These are phyloP conservation scores for Nymphaea thermarum DNA, from an alignment of 164 flowering plant genomes.

Conservation along the genomic window DNA sequence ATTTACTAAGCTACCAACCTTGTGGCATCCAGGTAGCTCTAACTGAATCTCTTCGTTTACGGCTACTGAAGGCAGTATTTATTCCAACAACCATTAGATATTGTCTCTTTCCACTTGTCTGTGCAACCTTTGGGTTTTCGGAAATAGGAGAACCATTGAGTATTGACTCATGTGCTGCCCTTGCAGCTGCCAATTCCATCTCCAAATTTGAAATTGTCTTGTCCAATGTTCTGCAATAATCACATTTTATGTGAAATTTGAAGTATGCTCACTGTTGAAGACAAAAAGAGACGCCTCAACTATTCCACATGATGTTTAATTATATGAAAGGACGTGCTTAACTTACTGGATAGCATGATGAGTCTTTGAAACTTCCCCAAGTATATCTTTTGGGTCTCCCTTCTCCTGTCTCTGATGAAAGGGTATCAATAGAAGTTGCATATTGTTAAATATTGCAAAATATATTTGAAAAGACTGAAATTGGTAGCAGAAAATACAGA, in stretches of 20 bases:
- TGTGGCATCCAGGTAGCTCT: slow-evolving; percentile 87
- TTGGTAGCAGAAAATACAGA: background rate
- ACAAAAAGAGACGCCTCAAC: background rate
- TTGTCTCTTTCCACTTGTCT: slow-evolving; percentile 29
- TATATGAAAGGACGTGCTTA: background rate
- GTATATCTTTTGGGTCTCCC: slow-evolving; percentile 36
- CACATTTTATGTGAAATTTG: no score
- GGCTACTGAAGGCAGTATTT: slow-evolving; percentile 73
- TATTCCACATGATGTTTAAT: background rate
- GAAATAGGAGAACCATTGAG: slow-evolving; percentile 23
- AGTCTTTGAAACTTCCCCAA: slow-evolving; percentile 65
- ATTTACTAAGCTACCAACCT: slow-evolving; percentile 26
- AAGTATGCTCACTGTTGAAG: slow-evolving; percentile 1
- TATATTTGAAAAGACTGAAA: no score
- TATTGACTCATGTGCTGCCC: slow-evolving; percentile 39
- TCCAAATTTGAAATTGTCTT: slow-evolving; percentile 46
- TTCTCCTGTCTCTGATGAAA: slow-evolving; percentile 23
- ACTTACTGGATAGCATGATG: slow-evolving; percentile 79
- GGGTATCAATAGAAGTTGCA: background rate
- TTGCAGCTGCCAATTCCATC: slow-evolving; percentile 47
- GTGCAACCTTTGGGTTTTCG: slow-evolving; percentile 14
- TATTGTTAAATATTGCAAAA: no score
- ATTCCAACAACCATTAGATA: slow-evolving; percentile 73
- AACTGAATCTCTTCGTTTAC: slow-evolving; percentile 74
- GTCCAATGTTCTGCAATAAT: slow-evolving; percentile 34